Percentiles rank a stretch among this genome's conserved stretches.
phyloP scores from a whole-genome alignment of 2,329 filamentous ascomycete species.

The Fonsecaea pedrosoi region DNA sequence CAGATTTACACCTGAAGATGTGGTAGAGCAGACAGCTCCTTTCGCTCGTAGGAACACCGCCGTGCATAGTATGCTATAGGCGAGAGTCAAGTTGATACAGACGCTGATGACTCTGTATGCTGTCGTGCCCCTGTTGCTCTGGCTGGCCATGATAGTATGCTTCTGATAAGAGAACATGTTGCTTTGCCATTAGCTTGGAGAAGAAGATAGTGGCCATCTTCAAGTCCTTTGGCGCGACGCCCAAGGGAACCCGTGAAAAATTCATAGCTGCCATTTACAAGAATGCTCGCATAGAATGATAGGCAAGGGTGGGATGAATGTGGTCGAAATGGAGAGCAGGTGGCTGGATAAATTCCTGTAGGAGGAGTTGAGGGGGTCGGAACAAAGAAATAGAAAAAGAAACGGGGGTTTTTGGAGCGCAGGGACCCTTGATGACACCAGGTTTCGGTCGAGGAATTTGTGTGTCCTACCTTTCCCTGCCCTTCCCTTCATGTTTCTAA shows the following conservation, averaged over 20 bases:
- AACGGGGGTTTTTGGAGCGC: not conserved
- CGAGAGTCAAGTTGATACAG: conserved; percentile 19
- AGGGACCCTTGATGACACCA: not conserved
- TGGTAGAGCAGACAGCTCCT: conserved; percentile 24
- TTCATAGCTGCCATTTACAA: conserved; percentile 25
- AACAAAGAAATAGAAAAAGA: not conserved
- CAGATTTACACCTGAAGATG: conserved; percentile 27
- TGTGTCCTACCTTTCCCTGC: not conserved
- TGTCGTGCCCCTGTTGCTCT: conserved; percentile 4
- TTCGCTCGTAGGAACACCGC: conserved; percentile 24
- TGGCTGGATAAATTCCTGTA: not conserved
- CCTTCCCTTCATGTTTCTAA: not conserved
- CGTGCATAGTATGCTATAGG: conserved; percentile 24
- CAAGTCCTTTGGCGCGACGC: conserved; percentile 13
- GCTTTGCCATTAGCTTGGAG: not conserved
- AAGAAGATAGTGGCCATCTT: conserved; percentile 21
- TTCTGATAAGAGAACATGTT: not conserved
- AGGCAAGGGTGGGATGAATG: conserved; percentile 23
- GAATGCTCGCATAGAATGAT: conserved; percentile 25
- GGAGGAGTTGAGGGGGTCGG: not conserved
- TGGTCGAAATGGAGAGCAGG: conserved; percentile 2
- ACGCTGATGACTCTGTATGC: conserved; percentile 19
- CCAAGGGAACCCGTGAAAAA: conserved; percentile 3
- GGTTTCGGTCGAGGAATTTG: conserved; percentile 20
- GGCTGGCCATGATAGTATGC: conserved; percentile 14